Evolutionary conservation across 371 early-diverging fungal genomes (phyloP).

Genomic region (Parasitella parasitica): DNA sequence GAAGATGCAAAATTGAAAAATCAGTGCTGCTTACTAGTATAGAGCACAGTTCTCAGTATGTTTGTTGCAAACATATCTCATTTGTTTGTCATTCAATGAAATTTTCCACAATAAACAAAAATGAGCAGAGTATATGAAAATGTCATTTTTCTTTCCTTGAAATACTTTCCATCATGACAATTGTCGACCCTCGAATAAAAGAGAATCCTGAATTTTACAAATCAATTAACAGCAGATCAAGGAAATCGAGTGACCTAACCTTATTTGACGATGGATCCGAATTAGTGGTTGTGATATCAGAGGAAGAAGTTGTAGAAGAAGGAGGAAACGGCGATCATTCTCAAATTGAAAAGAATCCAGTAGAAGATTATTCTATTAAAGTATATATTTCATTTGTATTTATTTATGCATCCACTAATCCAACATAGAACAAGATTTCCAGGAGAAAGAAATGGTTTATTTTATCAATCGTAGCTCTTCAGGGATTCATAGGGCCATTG

Average conservation of each 20-base stretch:
- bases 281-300: not conserved
- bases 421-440: slow-evolving; percentile 5
- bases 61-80: not conserved
- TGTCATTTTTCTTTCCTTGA: not conserved
- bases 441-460: slow-evolving; percentile 36
- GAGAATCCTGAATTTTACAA: not conserved
- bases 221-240: not conserved
- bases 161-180: not conserved
- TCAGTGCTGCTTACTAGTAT: too few relatives aligned
- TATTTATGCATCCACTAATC: too few relatives aligned
- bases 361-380: slow-evolving; percentile 8
- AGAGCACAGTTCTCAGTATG: not conserved
- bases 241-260: not conserved
- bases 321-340: too few relatives aligned
- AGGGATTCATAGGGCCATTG: slow-evolving; percentile 52
- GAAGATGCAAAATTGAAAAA: too few relatives aligned
- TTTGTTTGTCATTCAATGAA: not conserved
- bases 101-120: not conserved
- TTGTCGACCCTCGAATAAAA: slow-evolving; percentile 5
- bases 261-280: not conserved
- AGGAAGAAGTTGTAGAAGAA: not conserved
- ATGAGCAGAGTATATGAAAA: not conserved
- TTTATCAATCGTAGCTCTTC: slow-evolving; percentile 40
- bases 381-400: too few relatives aligned
- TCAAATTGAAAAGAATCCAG: not conserved